These are phyloP conservation scores for Boechera retrofracta DNA, from an alignment of 345 rosid species.

Conservation along the genomic window DNA sequence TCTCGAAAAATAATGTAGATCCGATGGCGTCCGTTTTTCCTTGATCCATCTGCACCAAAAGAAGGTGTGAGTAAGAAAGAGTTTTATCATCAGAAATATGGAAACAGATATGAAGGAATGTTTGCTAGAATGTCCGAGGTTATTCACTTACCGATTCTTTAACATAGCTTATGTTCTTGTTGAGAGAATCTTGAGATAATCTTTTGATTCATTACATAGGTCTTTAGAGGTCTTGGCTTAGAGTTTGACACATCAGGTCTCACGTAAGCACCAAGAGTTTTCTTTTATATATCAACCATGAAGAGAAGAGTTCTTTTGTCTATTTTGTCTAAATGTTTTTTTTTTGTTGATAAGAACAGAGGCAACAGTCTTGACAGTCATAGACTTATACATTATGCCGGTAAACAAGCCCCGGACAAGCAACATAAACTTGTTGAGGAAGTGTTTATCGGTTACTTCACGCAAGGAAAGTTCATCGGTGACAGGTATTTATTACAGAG, in stretches of 20 bases:
- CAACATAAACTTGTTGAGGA: slow-evolving; percentile 86
- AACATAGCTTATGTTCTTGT: slow-evolving; percentile 22
- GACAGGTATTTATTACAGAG: slow-evolving; percentile 55
- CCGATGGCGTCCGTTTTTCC: slow-evolving; percentile 86
- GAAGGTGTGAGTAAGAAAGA: slow-evolving; percentile 82
- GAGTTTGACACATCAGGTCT: slow-evolving; percentile 83
- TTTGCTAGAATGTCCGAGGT: slow-evolving; percentile 72
- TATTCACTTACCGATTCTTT: slow-evolving; percentile 20
- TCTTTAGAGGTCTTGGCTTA: slow-evolving; percentile 69
- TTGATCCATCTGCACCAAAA: slow-evolving; percentile 82
- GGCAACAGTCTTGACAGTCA: slow-evolving; percentile 89
- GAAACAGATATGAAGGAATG: slow-evolving; percentile 58
- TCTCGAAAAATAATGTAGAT: slow-evolving; percentile 49
- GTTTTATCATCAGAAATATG: slow-evolving; percentile 68
- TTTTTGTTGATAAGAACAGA: slow-evolving; percentile 47
- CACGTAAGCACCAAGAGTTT: slow-evolving; percentile 59
- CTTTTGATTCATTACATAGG: slow-evolving; percentile 54
- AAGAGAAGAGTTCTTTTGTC: slow-evolving; percentile 10
- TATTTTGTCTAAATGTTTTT: slow-evolving; percentile 9
- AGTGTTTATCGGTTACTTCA: slow-evolving; percentile 82
- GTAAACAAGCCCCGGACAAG: slow-evolving; percentile 64
- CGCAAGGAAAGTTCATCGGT: slow-evolving; percentile 81
- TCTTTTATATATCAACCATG: not conserved
- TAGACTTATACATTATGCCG: slow-evolving; percentile 77
- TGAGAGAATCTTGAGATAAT: slow-evolving; percentile 6